These are phyloP conservation scores for Lathyrus oleraceus DNA, from an alignment of 306 rosid genomes.

Conservation along the genomic window DNA sequence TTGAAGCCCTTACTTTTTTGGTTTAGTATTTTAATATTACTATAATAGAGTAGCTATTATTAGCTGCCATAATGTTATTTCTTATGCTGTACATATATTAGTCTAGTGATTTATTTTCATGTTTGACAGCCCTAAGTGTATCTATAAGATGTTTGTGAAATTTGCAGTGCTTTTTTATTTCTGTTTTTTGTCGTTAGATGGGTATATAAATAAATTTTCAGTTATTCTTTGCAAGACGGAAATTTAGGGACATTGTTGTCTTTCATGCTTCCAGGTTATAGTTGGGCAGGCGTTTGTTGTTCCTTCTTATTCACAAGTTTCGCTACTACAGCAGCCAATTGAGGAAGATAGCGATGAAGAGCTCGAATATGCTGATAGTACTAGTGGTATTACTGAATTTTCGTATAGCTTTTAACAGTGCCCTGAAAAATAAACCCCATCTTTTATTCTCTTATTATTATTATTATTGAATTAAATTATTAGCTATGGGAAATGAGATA, in stretches of 20 bases:
- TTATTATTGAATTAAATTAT: slow-evolving; percentile 11
- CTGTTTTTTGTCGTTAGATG: background rate
- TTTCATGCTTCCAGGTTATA: slow-evolving; percentile 67
- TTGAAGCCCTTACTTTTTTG: slow-evolving; percentile 19
- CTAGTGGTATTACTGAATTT: slow-evolving; percentile 62
- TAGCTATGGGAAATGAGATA: slow-evolving; percentile 19
- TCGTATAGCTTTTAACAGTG: slow-evolving; percentile 36
- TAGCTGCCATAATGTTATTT: slow-evolving; percentile 5
- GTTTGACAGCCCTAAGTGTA: background rate
- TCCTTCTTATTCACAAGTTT: slow-evolving; percentile 82
- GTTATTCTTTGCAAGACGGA: slow-evolving; percentile 11
- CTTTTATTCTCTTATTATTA: slow-evolving; percentile 1
- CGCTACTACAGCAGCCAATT: slow-evolving; percentile 78
- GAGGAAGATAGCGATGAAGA: slow-evolving; percentile 97
- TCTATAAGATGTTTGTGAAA: slow-evolving; percentile 24
- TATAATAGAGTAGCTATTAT: background rate
- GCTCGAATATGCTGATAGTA: slow-evolving; percentile 93
- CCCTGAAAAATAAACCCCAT: background rate
- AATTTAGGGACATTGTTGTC: slow-evolving; percentile 16
- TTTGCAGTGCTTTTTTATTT: slow-evolving; percentile 9
- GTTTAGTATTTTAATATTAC: slow-evolving; percentile 5
- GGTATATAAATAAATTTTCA: background rate
- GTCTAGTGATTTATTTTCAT: slow-evolving; percentile 20
- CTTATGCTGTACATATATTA: slow-evolving; percentile 1
- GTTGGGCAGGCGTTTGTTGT: slow-evolving; percentile 75